phyloP scores from a whole-genome alignment of 352 stramenopile species.

The Thalassiosira allenii region DNA sequence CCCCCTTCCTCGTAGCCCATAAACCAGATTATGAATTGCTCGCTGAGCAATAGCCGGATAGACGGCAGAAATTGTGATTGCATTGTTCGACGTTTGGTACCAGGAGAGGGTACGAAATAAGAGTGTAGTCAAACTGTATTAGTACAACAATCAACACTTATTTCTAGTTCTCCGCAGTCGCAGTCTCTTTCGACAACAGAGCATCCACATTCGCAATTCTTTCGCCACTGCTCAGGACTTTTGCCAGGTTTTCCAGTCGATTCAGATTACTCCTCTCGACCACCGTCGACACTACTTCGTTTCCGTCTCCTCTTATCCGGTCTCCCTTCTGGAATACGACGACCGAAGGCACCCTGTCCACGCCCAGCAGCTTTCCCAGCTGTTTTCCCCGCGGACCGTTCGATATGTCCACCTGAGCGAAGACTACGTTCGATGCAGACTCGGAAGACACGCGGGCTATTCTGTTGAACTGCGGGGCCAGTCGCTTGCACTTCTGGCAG shows the following conservation, averaged over 20 bases:
- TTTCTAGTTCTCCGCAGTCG: no score
- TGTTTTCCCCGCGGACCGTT: constrained; percentile 56
- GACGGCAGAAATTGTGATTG: no score
- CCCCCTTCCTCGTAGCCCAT: no score
- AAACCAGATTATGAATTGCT: no score
- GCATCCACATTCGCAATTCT: constrained; percentile 11
- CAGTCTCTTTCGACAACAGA: not conserved
- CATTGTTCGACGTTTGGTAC: no score
- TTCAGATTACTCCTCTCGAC: constrained; percentile 18
- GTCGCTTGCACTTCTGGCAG: constrained; percentile 67
- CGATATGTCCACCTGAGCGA: constrained; percentile 62
- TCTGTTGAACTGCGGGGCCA: constrained; percentile 58
- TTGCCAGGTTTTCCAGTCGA: not conserved
- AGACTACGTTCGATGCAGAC: constrained; percentile 37
- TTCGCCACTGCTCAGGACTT: constrained; percentile 1
- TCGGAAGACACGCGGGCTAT: constrained; percentile 52
- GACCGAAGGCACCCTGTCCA: constrained; percentile 70
- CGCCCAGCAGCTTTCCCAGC: constrained; percentile 46
- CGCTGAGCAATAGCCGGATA: no score
- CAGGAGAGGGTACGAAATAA: no score
- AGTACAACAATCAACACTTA: no score
- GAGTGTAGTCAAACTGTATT: no score
- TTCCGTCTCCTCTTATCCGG: not conserved
- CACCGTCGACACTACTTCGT: constrained; percentile 4
- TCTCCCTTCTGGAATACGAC: constrained; percentile 63